Evolutionary conservation across 2,329 filamentous ascomycete genomes (phyloP), one percentile per base, ranked within the genome.

Genomic region (Fusarium decemcellulare): DNA sequence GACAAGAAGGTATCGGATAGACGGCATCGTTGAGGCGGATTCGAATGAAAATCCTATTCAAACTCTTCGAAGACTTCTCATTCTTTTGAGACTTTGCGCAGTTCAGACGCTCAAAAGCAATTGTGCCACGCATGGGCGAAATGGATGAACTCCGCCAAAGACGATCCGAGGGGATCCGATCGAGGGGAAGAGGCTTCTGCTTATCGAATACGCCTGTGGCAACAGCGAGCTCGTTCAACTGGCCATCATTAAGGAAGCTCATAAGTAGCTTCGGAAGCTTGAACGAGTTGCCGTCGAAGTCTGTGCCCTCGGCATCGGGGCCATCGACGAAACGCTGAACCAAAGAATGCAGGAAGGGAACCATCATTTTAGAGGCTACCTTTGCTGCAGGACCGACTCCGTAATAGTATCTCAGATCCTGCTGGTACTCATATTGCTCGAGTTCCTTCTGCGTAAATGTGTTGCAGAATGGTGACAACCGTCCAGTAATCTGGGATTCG

Each of bases 401-500:
- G 72, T 92, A 91, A 79, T 88, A 92, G 77, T 93, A 93, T 32
- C 89, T 86, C 40, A 93, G 78, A 72, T 92, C 90, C 68, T 92
- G 89, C 2, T 85, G 83, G 75, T 92, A 93, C 72, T 92, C 89
- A 68, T 92, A 92, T 69, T 86, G 79, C 32, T 85, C 80, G 58
- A 91, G 82, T 76, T 93, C 91, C 4, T 87, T 81, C 36, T 90
- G 81, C 4, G 85, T 89, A 71, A 91, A 90, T 15, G 91, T 81
- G 53, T 81, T 80, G 74, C 91, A 92, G 81, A 88, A 92, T 0
- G 89, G 87, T 6, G 88, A 91, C 5, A 87, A 76, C 2, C 79
- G 80, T 2, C 90, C 90, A 0, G 83, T 88, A 67, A 92, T 91
- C 72, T 92, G 90, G 4, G 86, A 89, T 72, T 93, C 91, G 63